Percentiles rank a stretch among this genome's conserved stretches.
Evolutionary conservation across 306 rosid species (phyloP).

Genomic region (Lathyrus sativus): DNA sequence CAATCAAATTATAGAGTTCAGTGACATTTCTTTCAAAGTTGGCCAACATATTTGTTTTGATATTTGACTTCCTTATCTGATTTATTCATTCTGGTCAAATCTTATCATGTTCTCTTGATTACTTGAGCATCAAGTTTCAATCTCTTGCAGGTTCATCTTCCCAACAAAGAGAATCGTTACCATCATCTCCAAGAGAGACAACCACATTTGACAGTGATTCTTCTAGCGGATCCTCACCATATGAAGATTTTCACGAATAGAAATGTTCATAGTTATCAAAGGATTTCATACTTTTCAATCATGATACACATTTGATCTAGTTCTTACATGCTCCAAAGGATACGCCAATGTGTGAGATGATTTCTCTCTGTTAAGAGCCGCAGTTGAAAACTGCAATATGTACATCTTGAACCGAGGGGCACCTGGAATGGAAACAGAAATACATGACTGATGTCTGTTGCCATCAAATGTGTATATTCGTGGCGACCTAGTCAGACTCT

Average conservation of each 20-base stretch:
- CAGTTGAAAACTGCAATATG: constrained; percentile 34
- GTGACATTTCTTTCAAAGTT: not conserved
- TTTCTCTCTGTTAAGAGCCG: constrained; percentile 30
- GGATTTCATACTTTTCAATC: constrained; percentile 31
- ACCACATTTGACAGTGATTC: constrained; percentile 83
- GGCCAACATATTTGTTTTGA: not conserved
- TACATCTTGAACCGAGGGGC: constrained; percentile 18
- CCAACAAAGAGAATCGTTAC: constrained; percentile 78
- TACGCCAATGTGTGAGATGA: not conserved
- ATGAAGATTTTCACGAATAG: constrained; percentile 83
- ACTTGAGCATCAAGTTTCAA: constrained; percentile 37
- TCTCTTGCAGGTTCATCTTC: constrained; percentile 72
- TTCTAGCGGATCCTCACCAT: constrained; percentile 87
- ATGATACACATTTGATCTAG: constrained; percentile 1
- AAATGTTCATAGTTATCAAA: constrained; percentile 29
- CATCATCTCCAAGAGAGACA: constrained; percentile 82
- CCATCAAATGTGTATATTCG: constrained; percentile 25
- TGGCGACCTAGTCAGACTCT: constrained; percentile 19
- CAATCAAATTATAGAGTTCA: not conserved
- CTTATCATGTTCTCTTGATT: constrained; percentile 31
- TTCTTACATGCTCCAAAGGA: constrained; percentile 22
- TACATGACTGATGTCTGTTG: constrained; percentile 28
- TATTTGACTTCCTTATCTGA: constrained; percentile 20
- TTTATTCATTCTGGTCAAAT: constrained; percentile 14
- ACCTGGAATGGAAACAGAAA: constrained; percentile 32